phyloP scores from a whole-genome alignment of 148 eudicot genomes.

The Fagopyrum homotropicum region DNA sequence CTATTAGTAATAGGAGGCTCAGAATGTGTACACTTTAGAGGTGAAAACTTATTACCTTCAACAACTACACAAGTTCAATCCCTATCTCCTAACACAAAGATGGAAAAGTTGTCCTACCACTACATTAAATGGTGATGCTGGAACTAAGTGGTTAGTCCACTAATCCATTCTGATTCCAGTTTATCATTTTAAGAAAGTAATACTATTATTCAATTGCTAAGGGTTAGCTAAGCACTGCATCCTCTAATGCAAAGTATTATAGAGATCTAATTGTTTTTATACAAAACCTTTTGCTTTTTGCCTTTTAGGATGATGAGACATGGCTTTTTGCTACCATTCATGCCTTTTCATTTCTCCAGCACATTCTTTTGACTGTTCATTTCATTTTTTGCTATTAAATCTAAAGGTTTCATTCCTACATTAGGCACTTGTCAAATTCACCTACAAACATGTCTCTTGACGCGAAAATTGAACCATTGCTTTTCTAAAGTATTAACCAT shows the following conservation, averaged over 20 bases:
- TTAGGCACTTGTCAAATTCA: not conserved
- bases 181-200: conserved; percentile 7
- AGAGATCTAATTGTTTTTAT: not conserved
- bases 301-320: conserved; percentile 5
- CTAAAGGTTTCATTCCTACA: not conserved
- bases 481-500: not conserved
- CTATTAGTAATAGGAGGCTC: no score
- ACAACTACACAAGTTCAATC: not conserved
- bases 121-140: not conserved
- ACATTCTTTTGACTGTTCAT: conserved; percentile 4
- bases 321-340: conserved; percentile 9
- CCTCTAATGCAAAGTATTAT: not conserved
- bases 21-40: no score
- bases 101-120: conserved; percentile 4
- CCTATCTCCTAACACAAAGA: not conserved
- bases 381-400: not conserved
- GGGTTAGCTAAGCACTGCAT: conserved; percentile 4
- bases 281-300: conserved; percentile 3
- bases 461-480: not conserved
- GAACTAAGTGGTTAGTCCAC: conserved; percentile 1
- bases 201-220: not conserved
- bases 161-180: not conserved
- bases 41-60: no score
- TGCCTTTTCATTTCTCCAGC: conserved; percentile 8
- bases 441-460: conserved; percentile 1